Evolutionary conservation across 345 rosid genomes (phyloP).

Genomic region (Cardiospermum halicacabum): DNA sequence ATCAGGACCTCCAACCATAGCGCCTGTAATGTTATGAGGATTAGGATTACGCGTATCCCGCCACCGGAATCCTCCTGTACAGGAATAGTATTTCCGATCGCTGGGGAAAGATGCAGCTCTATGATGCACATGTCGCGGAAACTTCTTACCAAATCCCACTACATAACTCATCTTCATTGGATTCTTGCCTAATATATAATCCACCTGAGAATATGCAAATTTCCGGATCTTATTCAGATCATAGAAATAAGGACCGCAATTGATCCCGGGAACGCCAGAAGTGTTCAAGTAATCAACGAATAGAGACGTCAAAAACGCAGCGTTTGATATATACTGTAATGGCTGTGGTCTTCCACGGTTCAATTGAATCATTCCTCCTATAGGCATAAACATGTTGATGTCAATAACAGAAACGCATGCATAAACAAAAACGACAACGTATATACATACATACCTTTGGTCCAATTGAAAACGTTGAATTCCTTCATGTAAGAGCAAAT

Average conservation of each 20-base stretch:
- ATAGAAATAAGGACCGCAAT: constrained; percentile 51
- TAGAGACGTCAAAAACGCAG: constrained; percentile 74
- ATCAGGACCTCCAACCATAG: constrained; percentile 92
- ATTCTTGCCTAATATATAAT: constrained; percentile 79
- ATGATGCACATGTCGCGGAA: constrained; percentile 74
- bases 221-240: constrained; percentile 27
- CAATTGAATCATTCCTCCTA: constrained; percentile 67
- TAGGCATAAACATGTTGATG: background rate
- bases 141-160: constrained; percentile 69
- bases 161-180: constrained; percentile 85
- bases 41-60: constrained; percentile 47
- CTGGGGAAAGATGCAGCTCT: constrained; percentile 73
- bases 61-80: constrained; percentile 72
- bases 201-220: constrained; percentile 75
- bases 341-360: constrained; percentile 54
- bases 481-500: constrained; percentile 78
- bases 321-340: constrained; percentile 60
- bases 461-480: constrained; percentile 61
- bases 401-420: no score
- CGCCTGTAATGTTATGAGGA: constrained; percentile 76
- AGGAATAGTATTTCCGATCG: constrained; percentile 49
- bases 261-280: constrained; percentile 57
- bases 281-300: constrained; percentile 73
- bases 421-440: no score
- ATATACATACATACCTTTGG: constrained; percentile 54